Evolutionary conservation across 257 asterid species (phyloP), one percentile per base, ranked within the genome.

Genomic region (Fraxinus excelsior): DNA sequence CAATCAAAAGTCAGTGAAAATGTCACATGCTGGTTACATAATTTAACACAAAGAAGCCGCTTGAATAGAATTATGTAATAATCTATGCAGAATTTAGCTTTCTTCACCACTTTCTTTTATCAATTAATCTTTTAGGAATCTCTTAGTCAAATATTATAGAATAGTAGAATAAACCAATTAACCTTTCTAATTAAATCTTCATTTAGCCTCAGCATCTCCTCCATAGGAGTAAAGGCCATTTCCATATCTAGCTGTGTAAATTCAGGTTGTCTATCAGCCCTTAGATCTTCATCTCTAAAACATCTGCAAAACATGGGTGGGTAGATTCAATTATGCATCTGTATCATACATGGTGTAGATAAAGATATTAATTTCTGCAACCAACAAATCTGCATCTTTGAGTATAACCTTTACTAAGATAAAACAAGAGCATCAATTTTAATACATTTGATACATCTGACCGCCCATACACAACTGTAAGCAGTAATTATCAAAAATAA

Each of bases 201-300:
- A 82, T 93, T 96, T 82, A 96, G 92, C 76, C 85, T 96, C 84
- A 93, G 88, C 97, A 96, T 91, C 84, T 96, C 97, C 88, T 91
- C 97, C 74, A 93, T 79, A 38, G 98, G 94, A 69, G 97, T 89
- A 86, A 96, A 96, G 64, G 98, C 97, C 97, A 96, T 76, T 82
- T 96, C 99, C 89, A 96, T 87, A 88, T 96, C 99, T 51, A 93
- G 93, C 80, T 96, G 98, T 0, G 99, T 93, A 79, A 96, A 96
- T 88, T 96, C 98, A 2, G 99, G 98, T 81, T 96, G 99, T 78
- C 99, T 92, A 81, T 96, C 98, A 44, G 99, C 99, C 84, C 99
- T 91, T 60, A 96, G 89, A 90, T 93, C 99, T 86, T 96, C 99
- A 87, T 96, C 99, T 83, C 99, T 85, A 77, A 96, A 96, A 85